These are phyloP conservation scores for Reutealis trisperma DNA, from an alignment of 345 rosid genomes.

Conservation along the genomic window DNA sequence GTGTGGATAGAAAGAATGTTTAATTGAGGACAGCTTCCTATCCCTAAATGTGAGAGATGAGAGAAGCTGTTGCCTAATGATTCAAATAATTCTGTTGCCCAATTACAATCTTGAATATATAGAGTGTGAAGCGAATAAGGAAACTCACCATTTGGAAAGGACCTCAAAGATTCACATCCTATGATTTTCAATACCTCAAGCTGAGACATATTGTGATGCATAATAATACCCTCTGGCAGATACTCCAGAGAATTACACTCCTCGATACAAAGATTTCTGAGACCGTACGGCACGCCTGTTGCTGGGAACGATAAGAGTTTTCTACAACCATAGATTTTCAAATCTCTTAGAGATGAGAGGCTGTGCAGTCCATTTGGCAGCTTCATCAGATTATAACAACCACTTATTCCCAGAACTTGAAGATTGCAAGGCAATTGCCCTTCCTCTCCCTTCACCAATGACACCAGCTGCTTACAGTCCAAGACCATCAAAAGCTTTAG, in stretches of 20 bases:
- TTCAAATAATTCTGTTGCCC: not conserved
- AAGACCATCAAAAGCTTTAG: not conserved
- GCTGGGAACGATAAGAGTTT: no score
- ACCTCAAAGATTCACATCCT: not conserved
- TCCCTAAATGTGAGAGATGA: no score
- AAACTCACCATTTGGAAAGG: no score
- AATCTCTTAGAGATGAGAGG: constrained; percentile 17
- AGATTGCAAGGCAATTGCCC: not conserved
- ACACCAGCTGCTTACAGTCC: not conserved
- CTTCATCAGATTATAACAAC: not conserved
- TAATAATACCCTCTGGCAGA: not conserved
- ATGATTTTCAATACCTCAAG: not conserved
- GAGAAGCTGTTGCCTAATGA: not conserved
- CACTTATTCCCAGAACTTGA: not conserved
- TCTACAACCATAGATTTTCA: constrained; percentile 15
- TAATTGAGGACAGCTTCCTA: no score
- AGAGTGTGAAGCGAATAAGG: not conserved
- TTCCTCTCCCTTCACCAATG: not conserved
- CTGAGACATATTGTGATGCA: not conserved
- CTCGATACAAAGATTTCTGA: not conserved
- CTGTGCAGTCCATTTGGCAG: constrained; percentile 1
- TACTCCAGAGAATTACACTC: constrained; percentile 14
- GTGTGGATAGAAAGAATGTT: no score
- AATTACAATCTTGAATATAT: no score
- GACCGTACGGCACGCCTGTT: no score